Base-by-base conservation (phyloP, 352 stramenopile genomes). In the Aphanomyces euteiches region DNA sequence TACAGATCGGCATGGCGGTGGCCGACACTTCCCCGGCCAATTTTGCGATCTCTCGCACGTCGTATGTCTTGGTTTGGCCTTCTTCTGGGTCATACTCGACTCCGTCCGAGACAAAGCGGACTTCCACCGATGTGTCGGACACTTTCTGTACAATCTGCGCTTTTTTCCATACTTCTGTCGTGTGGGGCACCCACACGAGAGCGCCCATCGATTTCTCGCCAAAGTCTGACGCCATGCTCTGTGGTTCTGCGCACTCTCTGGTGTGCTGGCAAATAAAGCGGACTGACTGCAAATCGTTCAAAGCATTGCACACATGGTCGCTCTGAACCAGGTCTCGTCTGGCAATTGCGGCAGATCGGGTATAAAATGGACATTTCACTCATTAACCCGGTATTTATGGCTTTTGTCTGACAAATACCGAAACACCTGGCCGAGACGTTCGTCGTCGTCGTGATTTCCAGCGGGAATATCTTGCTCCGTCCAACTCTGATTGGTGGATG, bases 1-100 rank as follows among this genome's bases (percentile, higher is more conserved):
- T 93, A 66, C 86, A 93, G 61, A 93, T 93, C 6, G 86, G 84
- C 83, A 93, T 92, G 19, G 86, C 84, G 15, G 84, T 75, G 38
- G 88, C 78, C 34, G 86, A 90, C 7, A 91, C 84, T 56, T 93
- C 86, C 7, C 85, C 84, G 3, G 84, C 83, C 12, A 91, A 56
- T 0, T 82, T 80, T 56, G 84, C 81, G 28, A 93, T 83, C 57
- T 91, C 79, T 4, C 72, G 61, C 36, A 92, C 81, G 63, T 78
- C 87, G n/a, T 91, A 80, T 21, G 79, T 69, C 38, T 88, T 79
- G 60, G 87, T 78, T 7, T 82, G 54, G 5, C 86, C 86, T 28
- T 89, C 79, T 73, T 92, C 83, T 19, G 74, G 75, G 72, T 86
- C 74, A 69, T 74, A 89, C 21, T 84, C 74, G 34, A 73, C 83